Evolutionary conservation across 2,329 filamentous ascomycete genomes (phyloP), one percentile per base, ranked within the genome.

Genomic region (Plectosphaerella cucumerina): DNA sequence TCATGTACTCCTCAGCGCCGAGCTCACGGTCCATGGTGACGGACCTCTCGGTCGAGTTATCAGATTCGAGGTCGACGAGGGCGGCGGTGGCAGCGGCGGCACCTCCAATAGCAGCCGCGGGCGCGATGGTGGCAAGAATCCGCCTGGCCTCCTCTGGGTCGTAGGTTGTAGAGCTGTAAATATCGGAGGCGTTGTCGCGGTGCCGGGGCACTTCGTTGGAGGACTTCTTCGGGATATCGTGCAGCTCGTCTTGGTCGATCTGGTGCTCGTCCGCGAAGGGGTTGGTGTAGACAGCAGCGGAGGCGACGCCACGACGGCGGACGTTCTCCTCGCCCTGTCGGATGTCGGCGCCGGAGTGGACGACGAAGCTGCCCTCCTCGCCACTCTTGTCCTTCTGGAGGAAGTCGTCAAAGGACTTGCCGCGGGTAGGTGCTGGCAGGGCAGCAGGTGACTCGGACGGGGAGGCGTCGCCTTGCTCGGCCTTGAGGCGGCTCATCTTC

Each of bases 201-300:
- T 74, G 76, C 12, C 12, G 9, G 26, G 26, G 26, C 26, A 31
- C 26, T 8, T 31, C 26, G 26, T 31, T 31, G 2, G 74, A 64
- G 47, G 77, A 69, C 22, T 73, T 63, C 52, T 64, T 71, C 14
- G 33, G 20, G 65, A 62, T 50, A 69, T 63, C 55, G 22, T 64
- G 60, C 4, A 70, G 63, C 33, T 81, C 76, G n/a, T 76, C 69
- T 41, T 65, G 61, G 18, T 77, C 76, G 53, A 82, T 78, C 44
- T 74, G 71, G 58, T 81, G 65, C 61, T 82, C 79, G 56, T 82
- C 80, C 41, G 75, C 71, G 54, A 85, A 85, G 3, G 82, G 82
- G 62, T 85, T 82, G 51, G 78, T 70, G 57, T 80, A 80, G 8
- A 31, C 12, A 17, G 75, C 53, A 2, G 77, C 70, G 0, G 71